Base-by-base conservation (phyloP, 73 alveolate genomes). In the Paraurostyla sp. region DNA sequence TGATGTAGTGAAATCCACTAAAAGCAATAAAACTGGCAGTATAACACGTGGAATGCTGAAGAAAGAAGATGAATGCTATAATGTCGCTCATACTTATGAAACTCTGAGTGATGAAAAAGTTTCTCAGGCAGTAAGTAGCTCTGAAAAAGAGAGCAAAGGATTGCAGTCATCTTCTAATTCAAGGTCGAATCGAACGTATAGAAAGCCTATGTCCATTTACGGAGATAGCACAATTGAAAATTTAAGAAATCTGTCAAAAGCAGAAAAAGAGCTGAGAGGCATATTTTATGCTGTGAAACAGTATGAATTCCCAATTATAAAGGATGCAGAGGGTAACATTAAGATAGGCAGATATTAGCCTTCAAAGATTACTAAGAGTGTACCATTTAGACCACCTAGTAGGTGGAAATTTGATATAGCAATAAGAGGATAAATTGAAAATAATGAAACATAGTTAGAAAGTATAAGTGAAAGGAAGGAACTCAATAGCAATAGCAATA, bases 61-160 rank as follows among this genome's bases (percentile, higher is more conserved):
- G 82, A 65, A 18, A 6, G 35, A 1, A 38, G 76, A 59, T 59
- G n/a, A n/a, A n/a, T n/a, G n/a, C n/a, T n/a, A n/a, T n/a, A n/a
- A n/a, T n/a, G n/a, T n/a, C n/a, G n/a, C n/a, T n/a, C n/a, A 73
- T 22, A 45, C 59, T 30, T 30, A 48, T 11, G 87, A 73, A 11
- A 48, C 87, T 18, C 36, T 27, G 4, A 73, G 87, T 73, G 87
- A 73, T 73, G 87, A 73, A 27, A 73, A 30, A 50, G 3, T 15
- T 48, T 73, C 87, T 18, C 32, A 23, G 38, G 68, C 71, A 7
- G 42, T 50, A 3, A 73, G 68, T 43, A 36, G 87, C 11, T 73
- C 87, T 45, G 87, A 73, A 36, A 73, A 73, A 50, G 87, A 73
- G 52, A 73, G 87, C 87, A 73, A 50, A 45, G 87, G 42, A n/a